Evolutionary conservation across 106 monocot genomes (phyloP).

Genomic region (Triglochin maritima): DNA sequence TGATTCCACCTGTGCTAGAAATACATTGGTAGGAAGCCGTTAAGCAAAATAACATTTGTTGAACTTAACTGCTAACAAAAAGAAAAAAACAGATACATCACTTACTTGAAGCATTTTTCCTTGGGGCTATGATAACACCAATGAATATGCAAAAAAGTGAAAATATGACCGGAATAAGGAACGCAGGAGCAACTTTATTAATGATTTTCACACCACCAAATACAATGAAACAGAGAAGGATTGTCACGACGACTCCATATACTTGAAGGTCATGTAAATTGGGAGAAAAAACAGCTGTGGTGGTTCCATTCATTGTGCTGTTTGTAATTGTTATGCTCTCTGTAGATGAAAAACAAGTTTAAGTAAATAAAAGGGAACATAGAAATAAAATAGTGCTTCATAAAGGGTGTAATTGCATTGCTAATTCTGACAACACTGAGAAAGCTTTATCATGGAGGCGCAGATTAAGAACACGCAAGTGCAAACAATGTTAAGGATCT

Average conservation of each 20-base stretch:
- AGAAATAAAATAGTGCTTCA: too few species aligned
- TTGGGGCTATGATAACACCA: slow-evolving; percentile 69
- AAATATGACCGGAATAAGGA: slow-evolving; percentile 78
- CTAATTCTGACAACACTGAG: too few species aligned
- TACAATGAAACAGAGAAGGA: slow-evolving; percentile 88
- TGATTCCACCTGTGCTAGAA: slow-evolving; percentile 61
- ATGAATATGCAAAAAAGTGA: slow-evolving; percentile 93
- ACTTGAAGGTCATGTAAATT: slow-evolving; percentile 87
- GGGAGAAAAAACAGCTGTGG: slow-evolving; percentile 48
- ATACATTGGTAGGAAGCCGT: slow-evolving; percentile 6
- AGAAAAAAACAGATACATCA: not conserved
- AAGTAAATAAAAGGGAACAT: not conserved
- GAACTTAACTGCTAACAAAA: too few species aligned
- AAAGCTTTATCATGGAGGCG: too few species aligned
- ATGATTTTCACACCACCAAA: slow-evolving; percentile 99
- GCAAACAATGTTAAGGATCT: too few species aligned
- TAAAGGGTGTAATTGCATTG: too few species aligned
- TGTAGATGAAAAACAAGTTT: slow-evolving; percentile 26
- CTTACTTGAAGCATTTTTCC: slow-evolving; percentile 74
- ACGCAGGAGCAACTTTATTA: slow-evolving; percentile 89
- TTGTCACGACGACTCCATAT: slow-evolving; percentile 82
- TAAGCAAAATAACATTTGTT: not conserved
- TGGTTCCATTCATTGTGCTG: slow-evolving; percentile 52
- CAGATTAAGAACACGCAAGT: too few species aligned
- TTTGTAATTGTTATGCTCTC: slow-evolving; percentile 63